These are phyloP conservation scores for Backusella morwellensis DNA, from an alignment of 192 early-diverging fungal species.

Conservation along the genomic window DNA sequence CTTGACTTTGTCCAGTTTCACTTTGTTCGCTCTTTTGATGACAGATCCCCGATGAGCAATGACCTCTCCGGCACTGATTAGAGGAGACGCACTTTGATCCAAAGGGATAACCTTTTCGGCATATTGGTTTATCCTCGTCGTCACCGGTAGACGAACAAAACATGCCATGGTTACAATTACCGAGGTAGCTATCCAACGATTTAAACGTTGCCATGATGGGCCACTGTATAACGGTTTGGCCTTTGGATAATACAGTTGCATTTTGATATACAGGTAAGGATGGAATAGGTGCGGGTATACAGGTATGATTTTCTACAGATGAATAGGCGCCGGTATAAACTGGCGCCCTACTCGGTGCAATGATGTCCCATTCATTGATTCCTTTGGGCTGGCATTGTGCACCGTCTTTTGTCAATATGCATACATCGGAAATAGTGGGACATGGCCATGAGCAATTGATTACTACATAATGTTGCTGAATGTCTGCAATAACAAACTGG, in stretches of 20 bases:
- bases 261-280: background rate
- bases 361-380: background rate
- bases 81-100: background rate
- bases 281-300: slow-evolving; percentile 6
- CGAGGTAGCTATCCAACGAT: background rate
- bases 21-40: background rate
- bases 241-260: background rate
- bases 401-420: background rate
- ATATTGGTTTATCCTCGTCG: background rate
- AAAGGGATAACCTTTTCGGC: no score
- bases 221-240: background rate
- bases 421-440: background rate
- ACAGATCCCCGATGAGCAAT: background rate
- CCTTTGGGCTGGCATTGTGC: background rate
- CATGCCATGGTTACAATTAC: background rate
- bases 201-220: background rate
- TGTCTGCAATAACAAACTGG: background rate
- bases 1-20: background rate
- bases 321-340: background rate
- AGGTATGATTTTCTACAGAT: background rate
- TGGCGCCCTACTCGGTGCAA: background rate
- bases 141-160: background rate
- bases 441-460: slow-evolving; percentile 28
- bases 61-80: background rate
- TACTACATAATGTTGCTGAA: background rate